Evolutionary conservation across 2,329 filamentous ascomycete genomes (phyloP), one percentile per base, ranked within the genome.

Genomic region (Ophiostoma quercus): DNA sequence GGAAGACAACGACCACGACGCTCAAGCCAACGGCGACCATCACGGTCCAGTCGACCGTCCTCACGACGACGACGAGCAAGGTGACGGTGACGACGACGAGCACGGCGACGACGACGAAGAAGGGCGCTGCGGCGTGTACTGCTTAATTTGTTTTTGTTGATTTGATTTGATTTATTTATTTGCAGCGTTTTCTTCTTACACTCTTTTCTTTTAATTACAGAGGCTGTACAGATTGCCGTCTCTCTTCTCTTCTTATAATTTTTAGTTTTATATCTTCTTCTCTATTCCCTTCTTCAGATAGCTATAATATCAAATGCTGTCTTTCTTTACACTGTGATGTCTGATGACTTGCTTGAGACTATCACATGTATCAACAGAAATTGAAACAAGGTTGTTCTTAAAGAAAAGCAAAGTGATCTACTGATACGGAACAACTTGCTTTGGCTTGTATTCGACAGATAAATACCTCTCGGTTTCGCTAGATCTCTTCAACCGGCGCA

Each of bases 1-100:
- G 51, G 51, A 57, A 57, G 22, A 57, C 51, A n/a, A 29, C 51
- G 7, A 57, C 51, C 1, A 25, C 22, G 3, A 57, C 51, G n/a
- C 22, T 57, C 1, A 25, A 57, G 51, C 9, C 51, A n/a, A 12
- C n/a, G 9, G 3, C 51, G 14, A 67, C 66, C 12, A 16, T 29
- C 2, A 67, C 66, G 22, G 41, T 34, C 41, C 25, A 34, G 41
- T 67, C 66, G 66, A 29, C 29, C 5, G 29, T 9, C 14, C 32
- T 47, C 9, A 67, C 54, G 66, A 16, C 41, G 41, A 67, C 41
- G 22, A 67, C 66, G 41, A n/a, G 51, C 22, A 25, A 57, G 51
- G 51, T 57, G 51, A 57, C 51, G 8, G 11, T 8, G 51, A 57
- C 51, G 22, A 22, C 25, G 51, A 57, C 51, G 51, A 57, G 22